Evolutionary conservation across 495 filamentous ascomycete genomes (phyloP), one percentile per base, ranked within the genome.

Genomic region (Penicillium steckii): DNA sequence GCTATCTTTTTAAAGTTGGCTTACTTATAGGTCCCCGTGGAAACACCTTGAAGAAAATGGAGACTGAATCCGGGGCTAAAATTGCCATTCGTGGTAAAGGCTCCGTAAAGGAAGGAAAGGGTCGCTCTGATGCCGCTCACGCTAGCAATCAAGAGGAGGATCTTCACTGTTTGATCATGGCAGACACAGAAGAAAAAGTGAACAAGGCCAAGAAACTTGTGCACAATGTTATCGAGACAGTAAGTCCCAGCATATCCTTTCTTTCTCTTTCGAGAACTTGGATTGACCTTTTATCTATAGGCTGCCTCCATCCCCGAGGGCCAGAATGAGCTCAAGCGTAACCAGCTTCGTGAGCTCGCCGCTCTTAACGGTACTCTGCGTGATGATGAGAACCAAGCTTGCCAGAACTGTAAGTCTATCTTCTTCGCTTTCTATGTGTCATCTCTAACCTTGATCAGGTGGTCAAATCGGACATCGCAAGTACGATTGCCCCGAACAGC

Each of bases 81-180:
- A 98, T 98, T 77, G 94, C 94, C 56, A 98, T 98, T 59, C 92
- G 94, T 65, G 94, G 94, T 77, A 98, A 97, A 77, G 94, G 94
- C 67, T 98, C 94, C 63, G 94, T 98, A 65, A 98, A 98, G 77
- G 94, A 98, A 81, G 94, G 94, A 78, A 98, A 98, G 66, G 94
- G 94, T 63, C 91, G 91, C 63, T 97, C 93, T 78, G 94, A 98
- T 65, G 91, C 94, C 54, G 94, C 94, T 75, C 92, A 96, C 79
- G 90, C 91, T 75, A 96, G 92, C 79, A 97, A 98, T 79, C 94
- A 97, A 82, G 94, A 98, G 77, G 94, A 98, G 75, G 94, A 98
- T 75, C 80, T 98, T 35, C 94, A 98, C 73, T 98, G 94, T 68
- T 76, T 98, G 69, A 96, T 98, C 75, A 98, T 97, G 89, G 95